phyloP scores from a whole-genome alignment of 2,329 filamentous ascomycete species.

The Beauveria pseudobassiana region DNA sequence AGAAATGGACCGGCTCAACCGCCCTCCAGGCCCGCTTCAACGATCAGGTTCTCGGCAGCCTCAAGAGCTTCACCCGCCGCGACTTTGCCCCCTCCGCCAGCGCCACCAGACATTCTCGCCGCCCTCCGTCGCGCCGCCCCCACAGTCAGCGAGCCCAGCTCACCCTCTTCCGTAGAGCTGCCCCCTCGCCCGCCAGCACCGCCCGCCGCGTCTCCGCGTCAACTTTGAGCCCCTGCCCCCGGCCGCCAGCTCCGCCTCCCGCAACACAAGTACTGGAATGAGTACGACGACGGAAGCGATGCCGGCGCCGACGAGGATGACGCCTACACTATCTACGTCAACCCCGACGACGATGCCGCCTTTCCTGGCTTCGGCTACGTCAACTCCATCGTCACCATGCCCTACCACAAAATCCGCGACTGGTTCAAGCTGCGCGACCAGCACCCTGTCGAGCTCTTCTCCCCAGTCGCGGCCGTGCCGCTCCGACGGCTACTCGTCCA shows the following conservation, averaged over 20 bases:
- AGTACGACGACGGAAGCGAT: slow-evolving; percentile 78
- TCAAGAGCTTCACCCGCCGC: slow-evolving; percentile 63
- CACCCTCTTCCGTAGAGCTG: slow-evolving; percentile 25
- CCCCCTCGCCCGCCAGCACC: slow-evolving; percentile 14
- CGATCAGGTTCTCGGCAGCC: slow-evolving; percentile 55
- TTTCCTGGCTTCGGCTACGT: slow-evolving; percentile 60
- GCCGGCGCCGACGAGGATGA: slow-evolving; percentile 42
- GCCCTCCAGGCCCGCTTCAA: slow-evolving; percentile 59
- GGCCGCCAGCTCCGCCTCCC: slow-evolving; percentile 20
- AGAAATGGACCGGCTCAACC: slow-evolving; percentile 76
- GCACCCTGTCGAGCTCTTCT: slow-evolving; percentile 23
- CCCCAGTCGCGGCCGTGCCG: slow-evolving; percentile 15
- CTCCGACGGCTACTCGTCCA: slow-evolving; percentile 24
- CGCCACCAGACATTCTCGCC: slow-evolving; percentile 43
- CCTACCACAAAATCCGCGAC: slow-evolving; percentile 42
- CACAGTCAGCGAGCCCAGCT: slow-evolving; percentile 30
- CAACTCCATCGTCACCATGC: slow-evolving; percentile 40
- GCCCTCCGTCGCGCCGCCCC: slow-evolving; percentile 40
- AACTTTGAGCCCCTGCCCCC: slow-evolving; percentile 26
- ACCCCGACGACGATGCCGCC: slow-evolving; percentile 53
- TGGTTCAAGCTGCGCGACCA: slow-evolving; percentile 36
- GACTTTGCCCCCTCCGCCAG: slow-evolving; percentile 49
- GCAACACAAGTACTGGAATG: slow-evolving; percentile 65
- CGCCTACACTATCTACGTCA: slow-evolving; percentile 65
- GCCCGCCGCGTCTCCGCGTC: slow-evolving; percentile 16